Evolutionary conservation across 768 basidiomycete species (phyloP).

Genomic region (Russula compacta): DNA sequence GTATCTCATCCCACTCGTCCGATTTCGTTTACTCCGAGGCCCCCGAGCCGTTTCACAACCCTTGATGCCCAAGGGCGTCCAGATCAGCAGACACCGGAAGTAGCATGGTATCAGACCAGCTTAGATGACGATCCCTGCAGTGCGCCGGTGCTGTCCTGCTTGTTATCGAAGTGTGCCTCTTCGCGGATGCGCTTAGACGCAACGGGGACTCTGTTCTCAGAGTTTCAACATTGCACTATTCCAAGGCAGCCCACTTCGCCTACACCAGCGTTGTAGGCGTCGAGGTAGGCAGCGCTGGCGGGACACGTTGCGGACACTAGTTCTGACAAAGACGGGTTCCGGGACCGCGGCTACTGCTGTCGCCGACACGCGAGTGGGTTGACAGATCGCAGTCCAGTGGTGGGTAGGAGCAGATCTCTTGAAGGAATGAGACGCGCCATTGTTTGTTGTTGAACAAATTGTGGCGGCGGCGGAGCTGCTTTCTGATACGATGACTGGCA

Average conservation of each 20-base stretch:
- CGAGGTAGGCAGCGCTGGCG: conserved; percentile 5
- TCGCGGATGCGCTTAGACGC: conserved; percentile 16
- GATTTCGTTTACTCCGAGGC: conserved; percentile 25
- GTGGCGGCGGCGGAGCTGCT: background rate
- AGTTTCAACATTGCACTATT: conserved; percentile 36
- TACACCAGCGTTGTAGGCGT: background rate
- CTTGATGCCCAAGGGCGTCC: conserved; percentile 20
- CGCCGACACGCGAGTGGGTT: conserved; percentile 8
- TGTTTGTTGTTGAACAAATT: background rate
- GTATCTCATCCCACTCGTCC: conserved; percentile 42
- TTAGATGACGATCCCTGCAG: conserved; percentile 21
- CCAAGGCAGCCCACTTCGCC: background rate
- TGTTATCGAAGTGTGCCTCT: conserved; percentile 22
- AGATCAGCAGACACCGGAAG: conserved; percentile 23
- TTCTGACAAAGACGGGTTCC: background rate
- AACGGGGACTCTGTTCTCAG: conserved; percentile 42
- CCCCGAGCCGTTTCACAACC: conserved; percentile 13
- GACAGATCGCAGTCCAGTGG: conserved; percentile 15
- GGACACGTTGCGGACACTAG: conserved; percentile 18
- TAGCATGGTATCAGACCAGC: conserved; percentile 27
- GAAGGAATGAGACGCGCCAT: background rate
- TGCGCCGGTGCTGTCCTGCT: conserved; percentile 10
- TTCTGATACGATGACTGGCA: background rate
- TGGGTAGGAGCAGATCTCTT: conserved; percentile 16
- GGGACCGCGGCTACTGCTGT: background rate